These are phyloP conservation scores for Pinus albicaulis DNA, from an alignment of 75 land plant genomes.

Conservation along the genomic window DNA sequence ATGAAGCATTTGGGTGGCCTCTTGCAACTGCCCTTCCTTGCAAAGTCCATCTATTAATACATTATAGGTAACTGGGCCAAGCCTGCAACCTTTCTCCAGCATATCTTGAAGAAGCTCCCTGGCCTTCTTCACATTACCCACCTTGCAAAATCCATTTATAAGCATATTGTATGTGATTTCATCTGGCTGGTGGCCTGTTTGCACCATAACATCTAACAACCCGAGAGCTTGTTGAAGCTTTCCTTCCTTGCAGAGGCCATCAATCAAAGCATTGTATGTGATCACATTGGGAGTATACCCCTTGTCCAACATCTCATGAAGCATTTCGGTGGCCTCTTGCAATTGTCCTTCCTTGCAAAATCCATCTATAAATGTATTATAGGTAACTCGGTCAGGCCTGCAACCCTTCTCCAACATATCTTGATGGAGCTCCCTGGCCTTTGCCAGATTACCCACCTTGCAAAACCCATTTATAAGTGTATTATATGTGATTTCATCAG, in stretches of 20 bases:
- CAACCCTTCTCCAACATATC: constrained; percentile 40
- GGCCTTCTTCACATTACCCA: too few relatives aligned
- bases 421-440: constrained; percentile 47
- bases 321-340: constrained; percentile 14
- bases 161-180: constrained; percentile 71
- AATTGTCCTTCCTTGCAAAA: constrained; percentile 34
- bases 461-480: constrained; percentile 50
- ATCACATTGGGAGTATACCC: constrained; percentile 28
- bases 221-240: constrained; percentile 46
- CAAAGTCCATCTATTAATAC: too few relatives aligned
- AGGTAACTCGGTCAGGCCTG: constrained; percentile 52
- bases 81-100: too few relatives aligned
- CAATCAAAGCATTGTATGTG: constrained; percentile 66
- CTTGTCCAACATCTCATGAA: constrained; percentile 32
- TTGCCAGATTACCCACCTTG: constrained; percentile 17
- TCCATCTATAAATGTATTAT: constrained; percentile 50
- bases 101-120: too few relatives aligned
- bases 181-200: constrained; percentile 45
- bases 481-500: constrained; percentile 60
- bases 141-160: constrained; percentile 60
- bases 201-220: constrained; percentile 58
- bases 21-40: constrained; percentile 35
- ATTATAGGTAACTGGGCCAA: too few relatives aligned
- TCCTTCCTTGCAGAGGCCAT: constrained; percentile 44
- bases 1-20: constrained; percentile 34